Evolutionary conservation across 73 alveolate species (phyloP), one percentile per base, ranked within the genome.

Genomic region (Durusdinium trenchii): DNA sequence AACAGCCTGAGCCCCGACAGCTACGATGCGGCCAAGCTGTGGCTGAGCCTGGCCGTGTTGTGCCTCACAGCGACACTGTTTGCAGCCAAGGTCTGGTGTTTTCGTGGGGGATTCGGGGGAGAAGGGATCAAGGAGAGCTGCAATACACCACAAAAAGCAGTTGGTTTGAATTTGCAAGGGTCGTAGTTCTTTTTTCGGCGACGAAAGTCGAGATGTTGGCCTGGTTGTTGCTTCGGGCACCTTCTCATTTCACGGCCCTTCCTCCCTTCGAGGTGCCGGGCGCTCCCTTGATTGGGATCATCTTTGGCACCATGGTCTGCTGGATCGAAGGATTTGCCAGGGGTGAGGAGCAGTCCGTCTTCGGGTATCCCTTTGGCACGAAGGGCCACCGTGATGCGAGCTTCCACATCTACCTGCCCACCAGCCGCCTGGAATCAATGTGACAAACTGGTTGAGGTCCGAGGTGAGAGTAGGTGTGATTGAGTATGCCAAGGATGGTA

Each of bases 41-140:
- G 95, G 95, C 62, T 87, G 67, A 87, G 95, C 95, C 75, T 87
- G 47, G 95, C 95, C 32, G 95, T 87, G 95, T 85, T 87, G 35
- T 46, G 73, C 18, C 45, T 87, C 51, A 87, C 95, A 9, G 95
- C 95, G 30, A 87, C 84, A 64, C 28, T 73, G 84, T 69, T 89
- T 32, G 96, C 96, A 10, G 96, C 96, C 32, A 87, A 87, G 42
- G n/a, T n/a, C n/a, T n/a, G n/a, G n/a, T n/a, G n/a, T n/a, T n/a
- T n/a, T n/a, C n/a, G n/a, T n/a, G n/a, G n/a, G n/a, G n/a, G n/a
- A n/a, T n/a, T n/a, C n/a, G n/a, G n/a, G n/a, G n/a, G n/a, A n/a
- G n/a, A n/a, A n/a, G n/a, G n/a, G n/a, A n/a, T n/a, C n/a, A n/a
- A n/a, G n/a, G n/a, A n/a, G n/a, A n/a, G n/a, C n/a, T n/a, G n/a